Base-by-base conservation (phyloP, 192 early-diverging fungal species). In the Backusella liffmaniae region DNA sequence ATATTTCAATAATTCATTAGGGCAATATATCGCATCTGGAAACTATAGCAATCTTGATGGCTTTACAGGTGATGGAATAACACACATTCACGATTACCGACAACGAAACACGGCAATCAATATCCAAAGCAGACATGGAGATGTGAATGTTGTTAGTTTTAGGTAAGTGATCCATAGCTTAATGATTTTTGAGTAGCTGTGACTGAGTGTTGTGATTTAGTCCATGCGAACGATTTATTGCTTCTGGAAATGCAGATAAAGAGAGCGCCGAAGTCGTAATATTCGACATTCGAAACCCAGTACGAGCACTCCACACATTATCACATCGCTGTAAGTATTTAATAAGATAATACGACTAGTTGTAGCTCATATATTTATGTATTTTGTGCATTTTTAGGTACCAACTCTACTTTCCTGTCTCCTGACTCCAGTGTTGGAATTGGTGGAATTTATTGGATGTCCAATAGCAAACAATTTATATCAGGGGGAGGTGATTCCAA, bases 391-490 rank as follows among this genome's bases (percentile, higher is more conserved):
- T 16, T 34, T 56, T 30, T 15, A 32, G 46, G 62, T n/a, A 29
- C 8, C 12, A 65, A 23, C 26, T 16, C 65, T 10, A 39, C 32
- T 4, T 35, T 49, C 2, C n/a, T 42, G 51, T 65, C 62, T 5
- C 67, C 46, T 62, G 77, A 79, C 13, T 49, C 73, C 9, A 67
- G 66, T 65, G 70, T 79, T 9, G 77, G 77, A 5, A 74, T 79
- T 59, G 41, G 65, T 9, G 67, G 67, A 26, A 30, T 79, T 2
- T 36, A 79, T 51, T 79, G 72, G 72, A 66, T 79, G 67, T 65
- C 66, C 8, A 74, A 69, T 56, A 70, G 56, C 41, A 30, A 18
- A 3, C 74, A 42, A 26, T 35, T 79, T 3, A n/a, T 79, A 35
- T 70, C 77, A 21, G 72, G 73, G 7, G 77, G 77, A 13, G 71